A percentile compares a stretch with the other conserved stretches of the same genome.
Evolutionary conservation across 352 stramenopile species (phyloP).

Genomic region (Salisapilia sapeloensis): DNA sequence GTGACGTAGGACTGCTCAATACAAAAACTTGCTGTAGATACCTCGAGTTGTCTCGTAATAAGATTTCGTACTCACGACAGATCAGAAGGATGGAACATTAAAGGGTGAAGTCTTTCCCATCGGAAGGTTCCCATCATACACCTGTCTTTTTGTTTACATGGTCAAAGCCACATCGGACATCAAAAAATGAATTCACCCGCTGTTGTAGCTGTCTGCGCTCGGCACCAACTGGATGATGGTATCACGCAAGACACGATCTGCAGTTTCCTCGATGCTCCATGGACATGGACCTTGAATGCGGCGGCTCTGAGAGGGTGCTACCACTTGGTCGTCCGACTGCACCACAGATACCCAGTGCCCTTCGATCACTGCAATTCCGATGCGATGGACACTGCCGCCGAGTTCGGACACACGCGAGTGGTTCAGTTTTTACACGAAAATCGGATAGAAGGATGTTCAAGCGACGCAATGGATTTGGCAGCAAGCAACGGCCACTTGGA

Average conservation of each 20-base stretch:
- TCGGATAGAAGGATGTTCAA: constrained; percentile 30
- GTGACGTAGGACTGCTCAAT: background rate
- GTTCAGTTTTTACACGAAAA: constrained; percentile 35
- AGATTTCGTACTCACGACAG: too few species aligned
- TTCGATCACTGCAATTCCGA: constrained; percentile 34
- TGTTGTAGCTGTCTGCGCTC: constrained; percentile 25
- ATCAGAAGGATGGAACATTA: too few species aligned
- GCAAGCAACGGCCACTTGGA: constrained; percentile 29
- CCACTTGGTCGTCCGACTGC: constrained; percentile 27
- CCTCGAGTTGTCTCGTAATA: too few species aligned
- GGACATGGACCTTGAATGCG: constrained; percentile 26
- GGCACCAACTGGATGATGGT: constrained; percentile 17
- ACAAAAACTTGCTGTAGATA: background rate
- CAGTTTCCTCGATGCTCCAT: constrained; percentile 31
- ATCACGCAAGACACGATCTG: constrained; percentile 31
- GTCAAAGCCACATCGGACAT: too few species aligned
- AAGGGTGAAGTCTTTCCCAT: too few species aligned
- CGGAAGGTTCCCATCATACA: too few species aligned
- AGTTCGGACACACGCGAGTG: constrained; percentile 38
- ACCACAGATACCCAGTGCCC: constrained; percentile 8
- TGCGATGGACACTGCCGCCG: constrained; percentile 42
- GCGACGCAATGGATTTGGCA: constrained; percentile 51
- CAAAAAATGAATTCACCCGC: too few species aligned
- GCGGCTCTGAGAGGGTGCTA: constrained; percentile 29
- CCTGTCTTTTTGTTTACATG: too few species aligned